Conservation (phyloP, 805 yeast species). For the Pichia paraexigua region DNA sequence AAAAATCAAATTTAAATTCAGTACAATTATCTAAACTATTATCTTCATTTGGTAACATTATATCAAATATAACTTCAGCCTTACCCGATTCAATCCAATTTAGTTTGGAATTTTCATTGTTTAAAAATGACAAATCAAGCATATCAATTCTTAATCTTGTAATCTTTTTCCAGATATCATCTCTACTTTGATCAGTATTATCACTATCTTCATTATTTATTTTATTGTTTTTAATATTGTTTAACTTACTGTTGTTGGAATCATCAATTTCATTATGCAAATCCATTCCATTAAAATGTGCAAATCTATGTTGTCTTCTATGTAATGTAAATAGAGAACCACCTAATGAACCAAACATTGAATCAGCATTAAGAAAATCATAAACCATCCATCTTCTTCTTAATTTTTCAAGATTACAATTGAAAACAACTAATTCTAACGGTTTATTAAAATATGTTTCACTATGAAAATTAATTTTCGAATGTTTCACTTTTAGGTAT, state of each 20-base stretch:
- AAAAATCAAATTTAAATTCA: conserved; percentile 5
- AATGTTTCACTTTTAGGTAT: conserved; percentile 42
- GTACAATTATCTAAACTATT: conserved; percentile 13
- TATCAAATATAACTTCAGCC: conserved; percentile 62
- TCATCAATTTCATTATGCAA: conserved; percentile 11
- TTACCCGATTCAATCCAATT: conserved; percentile 70
- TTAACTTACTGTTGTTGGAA: background rate
- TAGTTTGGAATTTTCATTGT: conserved; percentile 35
- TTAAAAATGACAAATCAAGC: conserved; percentile 27
- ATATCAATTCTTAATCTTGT: conserved; percentile 38
- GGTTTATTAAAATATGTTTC: conserved; percentile 23
- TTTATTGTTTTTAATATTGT: background rate
- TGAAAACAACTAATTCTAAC: conserved; percentile 49
- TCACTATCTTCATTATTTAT: conserved; percentile 28
- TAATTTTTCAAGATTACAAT: conserved; percentile 55
- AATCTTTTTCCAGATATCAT: conserved; percentile 40
- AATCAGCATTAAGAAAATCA: conserved; percentile 63
- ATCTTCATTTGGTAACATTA: conserved; percentile 56
- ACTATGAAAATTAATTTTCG: conserved; percentile 32
- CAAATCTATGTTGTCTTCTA: conserved; percentile 55
- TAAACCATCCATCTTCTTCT: conserved; percentile 50
- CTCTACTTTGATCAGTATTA: conserved; percentile 11
- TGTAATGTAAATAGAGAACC: conserved; percentile 72
- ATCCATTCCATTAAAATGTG: conserved; percentile 33
- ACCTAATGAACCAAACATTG: conserved; percentile 66